These are phyloP conservation scores for Paraphoma sp. DNA, from an alignment of 2,329 filamentous ascomycete genomes.

Conservation along the genomic window DNA sequence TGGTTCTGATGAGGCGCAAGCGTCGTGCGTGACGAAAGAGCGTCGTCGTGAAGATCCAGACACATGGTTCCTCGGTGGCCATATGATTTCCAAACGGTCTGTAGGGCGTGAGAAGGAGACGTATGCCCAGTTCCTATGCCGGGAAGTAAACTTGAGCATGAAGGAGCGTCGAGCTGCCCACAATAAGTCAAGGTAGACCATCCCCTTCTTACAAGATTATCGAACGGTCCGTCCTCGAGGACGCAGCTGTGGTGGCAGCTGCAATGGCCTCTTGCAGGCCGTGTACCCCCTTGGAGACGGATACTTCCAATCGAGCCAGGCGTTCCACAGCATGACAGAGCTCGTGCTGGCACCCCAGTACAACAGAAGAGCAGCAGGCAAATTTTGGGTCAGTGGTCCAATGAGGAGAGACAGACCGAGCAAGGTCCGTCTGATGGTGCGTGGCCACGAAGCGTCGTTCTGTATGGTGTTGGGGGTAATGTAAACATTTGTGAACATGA, in stretches of 20 bases:
- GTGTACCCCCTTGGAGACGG: conserved; percentile 31
- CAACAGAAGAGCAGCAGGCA: conserved; percentile 52
- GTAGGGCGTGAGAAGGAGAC: no score
- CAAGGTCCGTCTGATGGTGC: conserved; percentile 28
- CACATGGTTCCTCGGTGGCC: neutral
- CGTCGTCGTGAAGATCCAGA: neutral
- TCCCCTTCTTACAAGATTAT: neutral
- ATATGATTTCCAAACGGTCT: no score
- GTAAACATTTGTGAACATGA: conserved; percentile 58
- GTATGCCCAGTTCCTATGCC: no score
- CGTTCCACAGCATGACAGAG: conserved; percentile 43
- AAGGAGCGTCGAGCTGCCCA: no score
- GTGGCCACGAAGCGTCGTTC: conserved; percentile 19
- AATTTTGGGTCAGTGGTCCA: conserved; percentile 37
- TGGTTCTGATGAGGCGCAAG: neutral
- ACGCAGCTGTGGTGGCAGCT: conserved; percentile 21
- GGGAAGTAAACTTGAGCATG: no score
- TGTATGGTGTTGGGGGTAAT: conserved; percentile 27
- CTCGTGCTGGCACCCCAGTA: conserved; percentile 48
- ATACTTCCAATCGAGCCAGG: conserved; percentile 39
- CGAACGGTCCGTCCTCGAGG: conserved; percentile 9
- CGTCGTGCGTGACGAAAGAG: neutral
- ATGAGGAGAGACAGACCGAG: conserved; percentile 42
- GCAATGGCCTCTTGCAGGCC: conserved; percentile 37
- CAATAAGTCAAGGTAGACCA: no score